Conservation (phyloP, 208 protist species). For the Trypanosoma avium region DNA sequence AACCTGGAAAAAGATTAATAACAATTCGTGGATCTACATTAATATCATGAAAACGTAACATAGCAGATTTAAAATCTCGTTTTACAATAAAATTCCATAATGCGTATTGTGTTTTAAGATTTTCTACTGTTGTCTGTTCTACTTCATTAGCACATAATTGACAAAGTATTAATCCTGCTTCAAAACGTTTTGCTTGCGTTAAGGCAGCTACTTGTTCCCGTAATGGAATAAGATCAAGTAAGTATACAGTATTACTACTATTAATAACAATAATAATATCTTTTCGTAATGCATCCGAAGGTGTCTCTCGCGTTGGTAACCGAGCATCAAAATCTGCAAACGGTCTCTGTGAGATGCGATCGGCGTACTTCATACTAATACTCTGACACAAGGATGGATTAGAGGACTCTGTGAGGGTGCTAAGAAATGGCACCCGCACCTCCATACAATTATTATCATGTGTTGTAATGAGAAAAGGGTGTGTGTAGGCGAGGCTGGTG, state of each 20-base stretch:
- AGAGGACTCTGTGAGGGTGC: constrained; percentile 18
- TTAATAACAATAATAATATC: constrained; percentile 35
- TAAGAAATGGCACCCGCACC: constrained; percentile 62
- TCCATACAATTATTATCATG: constrained; percentile 41
- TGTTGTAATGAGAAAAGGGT: constrained; percentile 58
- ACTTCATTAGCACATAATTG: constrained; percentile 62
- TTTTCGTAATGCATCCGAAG: constrained; percentile 23
- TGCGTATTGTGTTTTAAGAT: constrained; percentile 36
- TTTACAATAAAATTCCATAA: constrained; percentile 39
- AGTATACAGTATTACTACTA: constrained; percentile 31
- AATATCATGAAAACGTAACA: constrained; percentile 44
- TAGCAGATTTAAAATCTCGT: constrained; percentile 36
- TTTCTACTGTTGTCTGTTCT: constrained; percentile 22
- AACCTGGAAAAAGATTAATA: constrained; percentile 46
- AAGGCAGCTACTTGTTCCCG: constrained; percentile 33
- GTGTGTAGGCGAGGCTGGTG: constrained; percentile 31
- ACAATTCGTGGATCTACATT: constrained; percentile 47
- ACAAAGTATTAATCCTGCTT: constrained; percentile 48
- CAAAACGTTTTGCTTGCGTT: constrained; percentile 28
- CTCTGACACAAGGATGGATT: constrained; percentile 24
- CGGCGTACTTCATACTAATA: constrained; percentile 18
- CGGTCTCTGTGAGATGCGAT: constrained; percentile 39
- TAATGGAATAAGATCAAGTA: constrained; percentile 35
- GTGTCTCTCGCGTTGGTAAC: constrained; percentile 27
- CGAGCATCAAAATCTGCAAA: constrained; percentile 53